Evolutionary conservation across 306 rosid genomes (phyloP).

Genomic region (Rubus parviflorus): DNA sequence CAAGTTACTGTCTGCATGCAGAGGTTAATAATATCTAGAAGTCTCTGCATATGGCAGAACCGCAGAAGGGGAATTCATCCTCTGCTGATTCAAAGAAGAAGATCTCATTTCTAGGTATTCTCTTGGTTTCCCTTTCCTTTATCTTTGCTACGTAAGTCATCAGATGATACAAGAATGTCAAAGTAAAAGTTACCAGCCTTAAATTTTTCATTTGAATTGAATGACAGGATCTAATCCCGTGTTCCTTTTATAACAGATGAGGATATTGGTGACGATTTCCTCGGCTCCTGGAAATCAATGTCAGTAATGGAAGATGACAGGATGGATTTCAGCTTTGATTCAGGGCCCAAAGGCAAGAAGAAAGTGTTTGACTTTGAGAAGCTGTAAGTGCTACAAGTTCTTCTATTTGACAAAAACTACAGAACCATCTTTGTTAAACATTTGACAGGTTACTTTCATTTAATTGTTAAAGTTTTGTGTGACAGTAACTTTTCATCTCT

Average conservation of each 20-base stretch:
- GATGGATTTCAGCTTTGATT: conserved; percentile 69
- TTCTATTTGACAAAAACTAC: conserved; percentile 16
- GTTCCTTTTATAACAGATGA: conserved; percentile 50
- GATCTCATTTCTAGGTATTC: conserved; percentile 55
- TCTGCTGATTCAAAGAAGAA: conserved; percentile 51
- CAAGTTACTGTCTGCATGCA: conserved; percentile 27
- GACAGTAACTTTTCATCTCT: neutral
- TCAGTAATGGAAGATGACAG: conserved; percentile 69
- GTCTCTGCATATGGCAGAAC: conserved; percentile 57
- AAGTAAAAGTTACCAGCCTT: neutral
- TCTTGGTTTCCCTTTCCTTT: conserved; percentile 24
- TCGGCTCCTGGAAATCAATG: conserved; percentile 87
- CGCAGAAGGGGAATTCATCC: conserved; percentile 54
- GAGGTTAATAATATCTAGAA: conserved; percentile 18
- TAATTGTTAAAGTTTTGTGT: neutral
- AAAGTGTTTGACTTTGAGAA: conserved; percentile 72
- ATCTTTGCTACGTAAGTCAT: conserved; percentile 19
- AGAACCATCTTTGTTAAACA: neutral
- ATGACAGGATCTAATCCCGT: conserved; percentile 7
- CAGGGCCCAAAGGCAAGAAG: conserved; percentile 57
- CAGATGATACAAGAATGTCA: neutral
- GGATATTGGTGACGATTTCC: conserved; percentile 71
- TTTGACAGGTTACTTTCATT: neutral
- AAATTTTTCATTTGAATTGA: neutral
- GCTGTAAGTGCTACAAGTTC: conserved; percentile 48